Percentiles rank a stretch among this genome's conserved stretches.
Conservation (phyloP, 441 rosid genomes). For the Geranium incanum region DNA sequence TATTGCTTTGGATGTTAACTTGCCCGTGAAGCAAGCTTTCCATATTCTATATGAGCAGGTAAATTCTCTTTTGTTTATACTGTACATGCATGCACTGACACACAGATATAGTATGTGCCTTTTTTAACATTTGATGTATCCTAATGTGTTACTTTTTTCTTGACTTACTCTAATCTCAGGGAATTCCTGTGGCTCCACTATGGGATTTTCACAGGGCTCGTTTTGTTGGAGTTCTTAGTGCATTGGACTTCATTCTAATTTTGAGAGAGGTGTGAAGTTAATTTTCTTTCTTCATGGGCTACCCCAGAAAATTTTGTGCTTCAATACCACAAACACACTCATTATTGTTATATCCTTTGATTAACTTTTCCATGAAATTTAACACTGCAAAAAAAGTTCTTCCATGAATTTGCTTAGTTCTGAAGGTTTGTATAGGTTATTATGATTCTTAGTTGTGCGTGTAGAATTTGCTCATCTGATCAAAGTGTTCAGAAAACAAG, state of each 20-base stretch:
- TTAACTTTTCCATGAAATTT: neutral
- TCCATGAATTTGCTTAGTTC: neutral
- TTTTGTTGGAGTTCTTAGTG: constrained; percentile 57
- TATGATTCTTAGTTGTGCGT: neutral
- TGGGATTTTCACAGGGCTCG: constrained; percentile 50
- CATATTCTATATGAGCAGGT: constrained; percentile 64
- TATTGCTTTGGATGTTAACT: constrained; percentile 52
- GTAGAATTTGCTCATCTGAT: constrained; percentile 3
- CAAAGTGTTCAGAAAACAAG: neutral
- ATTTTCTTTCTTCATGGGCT: neutral
- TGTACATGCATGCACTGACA: neutral
- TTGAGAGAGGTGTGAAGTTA: constrained; percentile 40
- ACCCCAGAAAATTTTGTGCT: neutral
- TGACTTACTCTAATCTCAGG: constrained; percentile 34
- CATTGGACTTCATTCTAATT: constrained; percentile 53
- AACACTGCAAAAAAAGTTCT: too few species aligned
- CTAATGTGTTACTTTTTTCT: constrained; percentile 5
- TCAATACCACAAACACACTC: neutral
- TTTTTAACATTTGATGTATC: neutral
- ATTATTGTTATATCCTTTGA: neutral
- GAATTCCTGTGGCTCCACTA: constrained; percentile 54
- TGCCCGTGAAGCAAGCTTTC: constrained; percentile 66
- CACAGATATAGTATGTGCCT: neutral
- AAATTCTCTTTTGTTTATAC: constrained; percentile 17
- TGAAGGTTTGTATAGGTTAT: neutral